Conservation (phyloP, 441 rosid genomes). For the Dalechampia spathulata region DNA sequence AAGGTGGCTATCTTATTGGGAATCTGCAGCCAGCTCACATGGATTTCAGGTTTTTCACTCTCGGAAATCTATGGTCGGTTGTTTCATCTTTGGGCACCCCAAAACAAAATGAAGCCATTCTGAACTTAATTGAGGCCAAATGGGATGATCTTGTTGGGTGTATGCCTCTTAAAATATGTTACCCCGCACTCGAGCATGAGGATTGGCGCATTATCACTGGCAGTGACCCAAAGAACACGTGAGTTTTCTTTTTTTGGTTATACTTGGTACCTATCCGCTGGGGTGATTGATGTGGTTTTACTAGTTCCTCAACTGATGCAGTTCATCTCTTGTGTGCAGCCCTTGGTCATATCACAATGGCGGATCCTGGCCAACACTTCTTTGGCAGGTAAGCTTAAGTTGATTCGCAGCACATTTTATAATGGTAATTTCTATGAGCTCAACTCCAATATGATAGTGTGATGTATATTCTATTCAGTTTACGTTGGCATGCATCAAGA, state of each 20-base stretch:
- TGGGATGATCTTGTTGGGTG: constrained; percentile 81
- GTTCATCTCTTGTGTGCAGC: constrained; percentile 32
- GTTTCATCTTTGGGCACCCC: constrained; percentile 79
- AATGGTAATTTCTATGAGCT: no score
- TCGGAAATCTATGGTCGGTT: constrained; percentile 87
- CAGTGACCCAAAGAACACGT: constrained; percentile 96
- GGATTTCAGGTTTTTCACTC: constrained; percentile 96
- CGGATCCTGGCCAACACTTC: constrained; percentile 96
- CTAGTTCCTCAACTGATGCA: neutral
- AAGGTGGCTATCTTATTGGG: constrained; percentile 71
- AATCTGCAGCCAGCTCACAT: constrained; percentile 96
- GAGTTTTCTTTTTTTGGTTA: constrained; percentile 16
- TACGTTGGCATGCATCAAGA: constrained; percentile 95
- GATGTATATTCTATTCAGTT: constrained; percentile 35
- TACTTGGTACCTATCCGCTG: neutral
- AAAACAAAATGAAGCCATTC: constrained; percentile 68
- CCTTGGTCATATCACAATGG: constrained; percentile 99
- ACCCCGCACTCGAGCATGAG: constrained; percentile 69
- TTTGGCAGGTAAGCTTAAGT: constrained; percentile 78
- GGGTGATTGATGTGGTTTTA: neutral
- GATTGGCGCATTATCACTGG: constrained; percentile 95
- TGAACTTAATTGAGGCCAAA: constrained; percentile 68
- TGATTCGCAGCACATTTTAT: no score
- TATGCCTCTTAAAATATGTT: constrained; percentile 93
- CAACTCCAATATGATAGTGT: neutral